Conservation (phyloP, 2,329 filamentous ascomycete species). For the Conoideocrella luteorostrata region DNA sequence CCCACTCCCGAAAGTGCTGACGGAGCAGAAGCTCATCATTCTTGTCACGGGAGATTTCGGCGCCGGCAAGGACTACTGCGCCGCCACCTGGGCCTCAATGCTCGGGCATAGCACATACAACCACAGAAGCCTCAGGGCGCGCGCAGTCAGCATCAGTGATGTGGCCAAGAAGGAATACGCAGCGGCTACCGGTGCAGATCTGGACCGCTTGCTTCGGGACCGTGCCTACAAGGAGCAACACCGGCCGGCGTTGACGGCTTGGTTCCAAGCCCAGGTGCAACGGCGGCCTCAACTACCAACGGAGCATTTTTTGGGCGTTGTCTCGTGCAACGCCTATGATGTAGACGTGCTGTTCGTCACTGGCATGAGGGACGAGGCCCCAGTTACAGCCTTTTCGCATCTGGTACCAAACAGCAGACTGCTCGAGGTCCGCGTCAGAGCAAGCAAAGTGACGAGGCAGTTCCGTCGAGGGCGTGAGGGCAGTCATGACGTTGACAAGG, state of each 20-base stretch:
- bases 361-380: slow-evolving; percentile 56
- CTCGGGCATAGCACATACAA: slow-evolving; percentile 25
- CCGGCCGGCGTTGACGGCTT: slow-evolving; percentile 42
- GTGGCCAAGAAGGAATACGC: slow-evolving; percentile 52
- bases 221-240: slow-evolving; percentile 58
- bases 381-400: slow-evolving; percentile 46
- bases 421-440: slow-evolving; percentile 46
- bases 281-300: slow-evolving; percentile 39
- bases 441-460: slow-evolving; percentile 28
- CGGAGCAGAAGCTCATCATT: slow-evolving; percentile 41
- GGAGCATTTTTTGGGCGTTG: slow-evolving; percentile 43
- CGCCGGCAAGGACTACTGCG: slow-evolving; percentile 56
- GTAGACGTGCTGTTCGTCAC: slow-evolving; percentile 55
- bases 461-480: slow-evolving; percentile 23
- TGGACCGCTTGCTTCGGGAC: slow-evolving; percentile 41
- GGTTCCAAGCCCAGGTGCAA: slow-evolving; percentile 40
- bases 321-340: slow-evolving; percentile 30
- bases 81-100: slow-evolving; percentile 41
- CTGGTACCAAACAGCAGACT: slow-evolving; percentile 46
- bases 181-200: slow-evolving; percentile 35
- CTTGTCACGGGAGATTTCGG: slow-evolving; percentile 50
- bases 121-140: slow-evolving; percentile 27
- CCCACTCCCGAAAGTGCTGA: slow-evolving; percentile 37
- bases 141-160: slow-evolving; percentile 50
- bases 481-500: background rate